Evolutionary conservation across 192 early-diverging fungal genomes (phyloP), one percentile per base, ranked within the genome.

Genomic region (Coemansia sp.): DNA sequence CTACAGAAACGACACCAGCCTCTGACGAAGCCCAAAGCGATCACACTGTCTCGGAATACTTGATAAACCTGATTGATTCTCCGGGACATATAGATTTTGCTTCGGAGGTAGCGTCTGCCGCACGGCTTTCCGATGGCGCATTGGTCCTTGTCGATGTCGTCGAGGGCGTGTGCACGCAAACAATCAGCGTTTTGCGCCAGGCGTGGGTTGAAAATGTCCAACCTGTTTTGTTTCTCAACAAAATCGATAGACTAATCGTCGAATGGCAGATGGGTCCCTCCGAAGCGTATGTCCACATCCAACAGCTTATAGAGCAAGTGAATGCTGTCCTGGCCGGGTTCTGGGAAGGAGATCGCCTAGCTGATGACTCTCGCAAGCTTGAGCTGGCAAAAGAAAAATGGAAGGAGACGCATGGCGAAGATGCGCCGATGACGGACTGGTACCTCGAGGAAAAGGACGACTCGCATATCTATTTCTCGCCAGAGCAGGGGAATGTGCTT

Each of bases 111-210:
- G 96, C 95, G 9, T 95, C 96, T n/a, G 97, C 97, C 4, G 97
- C 97, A 0, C 85, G 95, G 40, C 76, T 99, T 4, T 98, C 94
- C 46, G 97, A 99, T 68, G 97, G 97, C 19, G 95, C 87, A 11
- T 77, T 99, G 57, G 91, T 99, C 0, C 76, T 99, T 23, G 94
- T 99, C 15, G 97, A 99, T 83, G 95, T 90, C 14, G 93, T 99
- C 20, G 97, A 99, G 76, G 97, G 97, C 33, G 94, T 98, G 15
- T 98, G 96, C 81, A 95, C 97, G n/a, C 96, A 99, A 86, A 99
- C 97, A 5, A 89, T 95, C 63, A 92, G 95, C 11, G 97, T 99
- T 4, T 76, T 99, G 65, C 85, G 93, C 10, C 96, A 98, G 81
- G 96, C 95, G 5, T 96, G 93, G 90, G 76, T 84, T 3, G 96